phyloP scores from a whole-genome alignment of 108 stramenopile genomes.

The Cyclostephanos invisitatus region DNA sequence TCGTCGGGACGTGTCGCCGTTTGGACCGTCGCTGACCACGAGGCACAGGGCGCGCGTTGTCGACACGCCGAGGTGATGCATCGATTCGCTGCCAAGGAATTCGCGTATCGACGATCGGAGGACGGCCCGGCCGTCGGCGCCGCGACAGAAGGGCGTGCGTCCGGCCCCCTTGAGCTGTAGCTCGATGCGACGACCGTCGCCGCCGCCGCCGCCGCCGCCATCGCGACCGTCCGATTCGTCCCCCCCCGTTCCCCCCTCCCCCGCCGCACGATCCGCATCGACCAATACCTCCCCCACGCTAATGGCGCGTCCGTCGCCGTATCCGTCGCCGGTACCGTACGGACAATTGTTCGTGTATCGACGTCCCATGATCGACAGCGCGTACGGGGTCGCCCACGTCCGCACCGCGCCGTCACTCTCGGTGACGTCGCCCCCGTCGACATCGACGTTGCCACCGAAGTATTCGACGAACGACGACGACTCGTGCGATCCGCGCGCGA shows the following conservation, averaged over 20 bases:
- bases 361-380: constrained; percentile 81
- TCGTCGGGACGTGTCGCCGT: constrained; percentile 55
- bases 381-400: constrained; percentile 91
- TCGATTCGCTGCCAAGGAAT: constrained; percentile 95
- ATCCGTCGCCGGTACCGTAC: constrained; percentile 84
- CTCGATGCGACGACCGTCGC: constrained; percentile 57
- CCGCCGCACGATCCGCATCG: background rate
- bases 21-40: constrained; percentile 54
- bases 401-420: constrained; percentile 5
- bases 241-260: background rate
- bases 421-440: constrained; percentile 5
- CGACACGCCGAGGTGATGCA: constrained; percentile 87
- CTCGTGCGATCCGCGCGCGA: constrained; percentile 35
- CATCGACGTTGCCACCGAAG: constrained; percentile 67
- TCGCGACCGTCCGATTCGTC: background rate
- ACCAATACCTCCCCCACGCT: constrained; percentile 69
- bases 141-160: constrained; percentile 92
- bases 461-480: constrained; percentile 67
- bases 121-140: constrained; percentile 95
- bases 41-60: constrained; percentile 90
- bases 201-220: constrained; percentile 11
- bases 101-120: constrained; percentile 92
- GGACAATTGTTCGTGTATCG: constrained; percentile 79
- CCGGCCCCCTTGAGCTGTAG: constrained; percentile 97
- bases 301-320: constrained; percentile 90